Conservation (phyloP, 345 rosid species). For the Syzygium grande region DNA sequence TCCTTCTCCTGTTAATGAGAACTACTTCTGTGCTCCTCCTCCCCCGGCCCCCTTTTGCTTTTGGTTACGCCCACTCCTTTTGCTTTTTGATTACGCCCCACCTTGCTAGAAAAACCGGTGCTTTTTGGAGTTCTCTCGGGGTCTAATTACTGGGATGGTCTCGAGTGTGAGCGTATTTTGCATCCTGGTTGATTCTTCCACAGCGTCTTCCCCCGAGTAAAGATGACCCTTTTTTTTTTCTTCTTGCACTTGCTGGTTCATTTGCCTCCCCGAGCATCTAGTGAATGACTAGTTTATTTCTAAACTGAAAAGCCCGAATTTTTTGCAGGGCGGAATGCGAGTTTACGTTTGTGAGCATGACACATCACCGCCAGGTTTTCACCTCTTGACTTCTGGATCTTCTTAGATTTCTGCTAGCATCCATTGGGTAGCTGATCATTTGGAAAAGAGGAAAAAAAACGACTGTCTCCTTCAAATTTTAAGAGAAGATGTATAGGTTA, state of each 20-base stretch:
- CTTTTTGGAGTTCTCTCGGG: not conserved
- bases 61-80: not conserved
- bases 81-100: not conserved
- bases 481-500: not conserved
- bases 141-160: not conserved
- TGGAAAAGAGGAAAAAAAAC: not conserved
- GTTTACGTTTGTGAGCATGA: slow-evolving; percentile 79
- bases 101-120: not conserved
- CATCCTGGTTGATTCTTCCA: not conserved
- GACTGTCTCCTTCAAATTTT: not conserved
- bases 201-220: not conserved
- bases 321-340: slow-evolving; percentile 70
- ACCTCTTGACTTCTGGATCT: not conserved
- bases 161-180: not conserved
- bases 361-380: slow-evolving; percentile 72
- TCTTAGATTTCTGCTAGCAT: not conserved
- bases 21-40: too few relatives aligned
- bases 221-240: not conserved
- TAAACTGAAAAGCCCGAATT: not conserved
- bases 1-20: not conserved
- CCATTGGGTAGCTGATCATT: not conserved
- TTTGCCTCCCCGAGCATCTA: not conserved
- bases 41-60: not conserved
- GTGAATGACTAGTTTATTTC: not conserved
- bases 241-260: not conserved